Evolutionary conservation across 441 rosid genomes (phyloP), one percentile per base, ranked within the genome.

Genomic region (Pelargonium cotyledonis): DNA sequence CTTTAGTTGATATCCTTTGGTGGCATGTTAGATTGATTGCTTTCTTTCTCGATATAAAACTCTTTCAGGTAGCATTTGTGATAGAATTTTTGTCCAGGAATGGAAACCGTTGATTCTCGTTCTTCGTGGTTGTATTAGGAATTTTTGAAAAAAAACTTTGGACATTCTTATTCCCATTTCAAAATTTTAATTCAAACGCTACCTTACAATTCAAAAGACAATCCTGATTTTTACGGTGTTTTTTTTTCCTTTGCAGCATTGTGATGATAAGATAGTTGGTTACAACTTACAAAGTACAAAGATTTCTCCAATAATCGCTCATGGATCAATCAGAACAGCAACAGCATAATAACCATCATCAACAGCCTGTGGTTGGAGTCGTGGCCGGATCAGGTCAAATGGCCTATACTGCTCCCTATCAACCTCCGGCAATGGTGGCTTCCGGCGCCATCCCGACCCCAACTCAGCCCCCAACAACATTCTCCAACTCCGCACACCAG

Each of bases 301-400:
- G 10, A 26, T 38, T 1, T 62, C 11, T 63, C 38, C 16, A 15
- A 55, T 11, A 68, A n/a, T 49, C 66, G 41, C 16, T 58, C 12
- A 87, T 87, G 92, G 89, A 87, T 74, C 92, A 81, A 72, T 65
- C 82, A 12, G 88, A 84, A 44, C 86, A 85, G 23, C 86, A 73
- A 67, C 80, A 79, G 14, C 79, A 72, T 29, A 74, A 76, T 55
- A 81, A 75, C 41, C 78, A 79, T 1, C 79, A 69, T 14, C 89
- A 84, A 70, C 88, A 84, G 71, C 81, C 83, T 41, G 82, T 75
- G 55, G 84, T 82, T 71, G 89, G 85, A 15, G 75, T 73, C 29
- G 75, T 76, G 18, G 68, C 84, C 55, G 81, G 86, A 23, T 63
- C 78, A 1, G 79, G 76, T 62, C 85, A 80, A 66, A 73, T 84